These are phyloP conservation scores for Paspalum vaginatum DNA, from an alignment of 176 grass and related monocot species.

Conservation along the genomic window DNA sequence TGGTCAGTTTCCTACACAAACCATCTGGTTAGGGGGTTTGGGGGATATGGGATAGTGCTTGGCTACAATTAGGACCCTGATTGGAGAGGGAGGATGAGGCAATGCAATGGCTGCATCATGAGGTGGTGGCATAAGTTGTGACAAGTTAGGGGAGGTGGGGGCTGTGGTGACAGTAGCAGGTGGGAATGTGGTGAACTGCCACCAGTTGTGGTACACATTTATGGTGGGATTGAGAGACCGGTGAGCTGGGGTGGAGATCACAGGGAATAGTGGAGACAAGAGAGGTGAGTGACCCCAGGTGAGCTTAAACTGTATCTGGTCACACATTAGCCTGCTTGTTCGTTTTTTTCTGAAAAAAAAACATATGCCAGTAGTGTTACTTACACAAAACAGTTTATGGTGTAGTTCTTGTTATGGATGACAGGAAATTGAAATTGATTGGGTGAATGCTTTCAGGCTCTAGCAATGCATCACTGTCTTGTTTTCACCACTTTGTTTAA, in stretches of 20 bases:
- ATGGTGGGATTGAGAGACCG: background rate
- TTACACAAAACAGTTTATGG: background rate
- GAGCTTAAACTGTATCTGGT: background rate
- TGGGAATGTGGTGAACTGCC: background rate
- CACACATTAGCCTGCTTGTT: background rate
- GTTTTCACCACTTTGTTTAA: slow-evolving; percentile 5
- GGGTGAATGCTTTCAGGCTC: background rate
- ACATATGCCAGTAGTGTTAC: background rate
- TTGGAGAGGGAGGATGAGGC: background rate
- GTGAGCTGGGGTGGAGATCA: background rate
- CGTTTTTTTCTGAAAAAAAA: background rate
- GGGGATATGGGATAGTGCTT: background rate
- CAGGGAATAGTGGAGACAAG: background rate
- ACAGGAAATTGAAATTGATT: background rate
- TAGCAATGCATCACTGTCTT: slow-evolving; percentile 5
- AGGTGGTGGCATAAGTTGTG: background rate
- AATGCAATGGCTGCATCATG: background rate
- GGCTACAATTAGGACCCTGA: background rate
- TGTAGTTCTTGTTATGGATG: slow-evolving; percentile 26
- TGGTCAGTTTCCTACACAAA: background rate
- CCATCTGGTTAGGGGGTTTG: background rate
- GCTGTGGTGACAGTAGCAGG: background rate
- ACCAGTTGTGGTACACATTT: background rate
- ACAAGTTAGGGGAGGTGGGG: background rate
- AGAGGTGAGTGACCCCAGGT: background rate